Conservation (phyloP, 768 basidiomycete genomes). For the Leccinum ochraceum region DNA sequence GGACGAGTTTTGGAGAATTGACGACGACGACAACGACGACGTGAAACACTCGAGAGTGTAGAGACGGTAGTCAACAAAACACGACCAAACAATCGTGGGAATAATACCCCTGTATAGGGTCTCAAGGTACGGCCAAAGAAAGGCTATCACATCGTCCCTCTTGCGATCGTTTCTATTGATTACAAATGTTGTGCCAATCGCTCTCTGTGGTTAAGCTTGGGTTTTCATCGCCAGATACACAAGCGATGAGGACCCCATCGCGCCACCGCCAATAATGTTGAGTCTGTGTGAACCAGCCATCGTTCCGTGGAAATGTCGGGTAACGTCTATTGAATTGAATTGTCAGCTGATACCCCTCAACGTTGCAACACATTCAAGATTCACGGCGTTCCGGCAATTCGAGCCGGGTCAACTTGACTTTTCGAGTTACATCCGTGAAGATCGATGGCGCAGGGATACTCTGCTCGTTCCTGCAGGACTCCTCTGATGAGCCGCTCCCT, state of each 20-base stretch:
- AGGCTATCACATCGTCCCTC: constrained; percentile 15
- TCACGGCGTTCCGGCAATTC: constrained; percentile 2
- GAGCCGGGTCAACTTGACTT: background rate
- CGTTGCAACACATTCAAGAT: background rate
- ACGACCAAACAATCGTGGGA: constrained; percentile 10
- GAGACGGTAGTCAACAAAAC: constrained; percentile 7
- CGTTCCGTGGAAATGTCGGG: background rate
- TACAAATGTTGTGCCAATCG: constrained; percentile 5
- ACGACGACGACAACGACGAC: background rate
- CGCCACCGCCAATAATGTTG: constrained; percentile 3
- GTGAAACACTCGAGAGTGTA: background rate
- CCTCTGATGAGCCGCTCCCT: background rate
- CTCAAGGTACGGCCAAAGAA: background rate
- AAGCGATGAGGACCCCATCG: background rate
- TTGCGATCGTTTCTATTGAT: background rate
- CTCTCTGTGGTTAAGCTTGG: background rate
- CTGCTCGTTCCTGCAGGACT: background rate
- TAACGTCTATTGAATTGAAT: constrained; percentile 5
- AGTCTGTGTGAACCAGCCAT: constrained; percentile 1
- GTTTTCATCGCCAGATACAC: constrained; percentile 1
- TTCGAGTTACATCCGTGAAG: background rate
- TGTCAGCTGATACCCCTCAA: background rate
- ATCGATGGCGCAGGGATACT: background rate
- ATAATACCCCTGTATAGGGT: background rate
- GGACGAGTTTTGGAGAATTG: constrained; percentile 16